Evolutionary conservation across 768 basidiomycete species (phyloP).

Genomic region (Mrakia hoshinonis): DNA sequence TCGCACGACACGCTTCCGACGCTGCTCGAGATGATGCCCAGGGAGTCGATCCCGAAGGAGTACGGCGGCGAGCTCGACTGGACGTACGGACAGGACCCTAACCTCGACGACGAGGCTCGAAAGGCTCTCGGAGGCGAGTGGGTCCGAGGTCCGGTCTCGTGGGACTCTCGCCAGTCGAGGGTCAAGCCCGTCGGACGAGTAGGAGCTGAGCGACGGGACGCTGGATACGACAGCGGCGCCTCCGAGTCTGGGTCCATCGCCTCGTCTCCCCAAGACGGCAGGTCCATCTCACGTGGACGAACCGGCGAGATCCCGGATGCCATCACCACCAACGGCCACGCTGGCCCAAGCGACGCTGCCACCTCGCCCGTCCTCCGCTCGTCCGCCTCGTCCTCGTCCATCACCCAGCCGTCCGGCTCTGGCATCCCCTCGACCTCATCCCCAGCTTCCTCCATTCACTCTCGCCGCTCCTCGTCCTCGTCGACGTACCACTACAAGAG

Average conservation of each 20-base stretch:
- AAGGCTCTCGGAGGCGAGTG: not conserved
- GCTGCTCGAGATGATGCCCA: constrained; percentile 23
- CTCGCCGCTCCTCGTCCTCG: constrained; percentile 8
- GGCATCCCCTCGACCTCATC: not conserved
- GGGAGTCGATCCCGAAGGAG: constrained; percentile 23
- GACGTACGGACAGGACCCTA: constrained; percentile 26
- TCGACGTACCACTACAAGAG: not conserved
- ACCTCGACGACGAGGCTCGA: constrained; percentile 15
- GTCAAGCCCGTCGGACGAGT: constrained; percentile 7
- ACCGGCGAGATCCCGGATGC: not conserved
- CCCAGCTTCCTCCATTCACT: not conserved
- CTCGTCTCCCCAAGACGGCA: not conserved
- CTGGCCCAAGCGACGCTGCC: not conserved
- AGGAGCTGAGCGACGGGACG: not conserved
- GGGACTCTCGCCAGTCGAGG: constrained; percentile 11
- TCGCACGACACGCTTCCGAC: constrained; percentile 6
- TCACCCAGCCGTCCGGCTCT: not conserved
- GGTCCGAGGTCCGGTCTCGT: constrained; percentile 16
- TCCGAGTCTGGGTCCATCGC: not conserved
- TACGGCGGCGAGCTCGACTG: constrained; percentile 29
- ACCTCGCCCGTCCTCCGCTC: not conserved
- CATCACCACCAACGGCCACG: not conserved
- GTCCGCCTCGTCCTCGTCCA: not conserved
- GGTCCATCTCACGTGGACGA: not conserved
- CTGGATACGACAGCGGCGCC: not conserved